Percentiles rank a stretch among this genome's conserved stretches.
Evolutionary conservation across 495 filamentous ascomycete genomes (phyloP).

Genomic region (Aspergillus haitiensis): DNA sequence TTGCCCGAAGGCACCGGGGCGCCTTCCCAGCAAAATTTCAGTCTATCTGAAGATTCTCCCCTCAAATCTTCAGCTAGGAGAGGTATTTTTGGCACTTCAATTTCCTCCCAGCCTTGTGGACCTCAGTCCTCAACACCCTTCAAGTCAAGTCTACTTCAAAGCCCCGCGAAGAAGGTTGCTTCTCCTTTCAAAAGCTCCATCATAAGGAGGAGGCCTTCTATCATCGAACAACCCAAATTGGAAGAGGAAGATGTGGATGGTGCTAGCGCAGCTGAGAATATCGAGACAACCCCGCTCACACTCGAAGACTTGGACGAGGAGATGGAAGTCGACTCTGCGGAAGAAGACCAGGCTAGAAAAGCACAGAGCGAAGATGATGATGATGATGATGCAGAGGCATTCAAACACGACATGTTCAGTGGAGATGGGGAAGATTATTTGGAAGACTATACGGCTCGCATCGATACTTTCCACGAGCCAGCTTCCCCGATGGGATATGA

Average conservation of each 20-base stretch:
- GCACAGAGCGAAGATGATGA: not conserved
- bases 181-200: conserved; percentile 43
- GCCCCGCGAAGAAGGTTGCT: conserved; percentile 43
- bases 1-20: conserved; percentile 23
- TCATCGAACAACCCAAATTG: conserved; percentile 9
- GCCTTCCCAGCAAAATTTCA: conserved; percentile 31
- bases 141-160: conserved; percentile 42
- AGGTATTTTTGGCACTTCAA: conserved; percentile 39
- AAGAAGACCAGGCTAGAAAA: not conserved
- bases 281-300: conserved; percentile 17
- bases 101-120: conserved; percentile 26
- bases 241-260: conserved; percentile 12
- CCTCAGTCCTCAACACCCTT: conserved; percentile 37
- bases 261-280: conserved; percentile 16
- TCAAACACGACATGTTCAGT: not conserved
- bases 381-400: not conserved
- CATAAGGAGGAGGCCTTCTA: conserved; percentile 18
- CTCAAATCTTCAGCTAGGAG: conserved; percentile 50
- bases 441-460: not conserved
- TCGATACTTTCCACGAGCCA: not conserved
- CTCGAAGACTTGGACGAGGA: conserved; percentile 4
- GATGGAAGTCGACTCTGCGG: conserved; percentile 15
- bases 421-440: not conserved
- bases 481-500: not conserved
- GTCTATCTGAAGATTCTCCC: conserved; percentile 33